These are phyloP conservation scores for Pachyrhizus erosus DNA, from an alignment of 306 rosid genomes.

Conservation along the genomic window DNA sequence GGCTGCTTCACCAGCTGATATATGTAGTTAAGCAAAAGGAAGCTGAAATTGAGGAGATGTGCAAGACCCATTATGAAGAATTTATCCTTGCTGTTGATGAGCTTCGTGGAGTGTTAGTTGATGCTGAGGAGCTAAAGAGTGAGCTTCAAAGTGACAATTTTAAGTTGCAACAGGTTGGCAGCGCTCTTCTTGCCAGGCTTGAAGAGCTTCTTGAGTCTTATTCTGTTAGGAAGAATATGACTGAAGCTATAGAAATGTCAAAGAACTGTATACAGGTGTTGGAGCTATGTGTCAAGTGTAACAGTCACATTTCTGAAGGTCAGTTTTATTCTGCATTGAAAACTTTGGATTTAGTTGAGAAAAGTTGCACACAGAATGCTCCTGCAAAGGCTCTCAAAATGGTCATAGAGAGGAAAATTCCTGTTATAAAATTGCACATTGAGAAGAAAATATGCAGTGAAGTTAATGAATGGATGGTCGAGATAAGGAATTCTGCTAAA, in stretches of 20 bases:
- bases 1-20: conserved; percentile 79
- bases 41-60: conserved; percentile 90
- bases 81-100: conserved; percentile 93
- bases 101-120: conserved; percentile 89
- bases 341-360: conserved; percentile 77
- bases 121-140: conserved; percentile 89
- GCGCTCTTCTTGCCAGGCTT: conserved; percentile 70
- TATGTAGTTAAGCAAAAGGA: conserved; percentile 80
- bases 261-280: conserved; percentile 71
- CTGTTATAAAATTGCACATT: conserved; percentile 73
- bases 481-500: conserved; percentile 79
- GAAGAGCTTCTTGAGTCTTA: conserved; percentile 91
- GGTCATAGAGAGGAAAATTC: conserved; percentile 75
- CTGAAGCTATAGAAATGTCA: conserved; percentile 80
- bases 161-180: conserved; percentile 93
- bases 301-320: conserved; percentile 76
- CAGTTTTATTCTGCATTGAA: conserved; percentile 84
- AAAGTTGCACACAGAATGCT: conserved; percentile 58
- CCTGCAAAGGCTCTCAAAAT: conserved; percentile 67
- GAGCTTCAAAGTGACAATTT: conserved; percentile 84
- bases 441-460: conserved; percentile 75
- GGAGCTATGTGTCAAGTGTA: conserved; percentile 90
- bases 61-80: conserved; percentile 95
- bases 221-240: conserved; percentile 77
- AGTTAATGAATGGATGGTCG: conserved; percentile 91